Conservation (phyloP, 2,329 filamentous ascomycete species). For the Tolypocladium endophyticum region DNA sequence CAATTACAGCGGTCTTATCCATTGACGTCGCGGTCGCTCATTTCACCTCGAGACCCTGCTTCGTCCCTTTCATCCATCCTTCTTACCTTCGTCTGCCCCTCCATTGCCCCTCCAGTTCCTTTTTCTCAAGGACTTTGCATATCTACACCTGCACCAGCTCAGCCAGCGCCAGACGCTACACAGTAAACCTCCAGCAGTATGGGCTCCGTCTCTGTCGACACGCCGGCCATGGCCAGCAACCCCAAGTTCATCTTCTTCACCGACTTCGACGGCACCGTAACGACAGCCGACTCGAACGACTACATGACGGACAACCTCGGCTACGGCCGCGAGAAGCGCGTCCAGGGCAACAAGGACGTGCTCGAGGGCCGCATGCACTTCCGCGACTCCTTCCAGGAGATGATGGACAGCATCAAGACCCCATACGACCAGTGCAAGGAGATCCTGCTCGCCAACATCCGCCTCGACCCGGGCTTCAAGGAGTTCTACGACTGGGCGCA, state of each 20-base stretch:
- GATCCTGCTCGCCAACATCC: constrained; percentile 70
- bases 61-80: background rate
- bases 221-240: constrained; percentile 52
- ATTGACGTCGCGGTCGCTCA: constrained; percentile 1
- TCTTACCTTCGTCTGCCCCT: constrained; percentile 2
- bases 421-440: constrained; percentile 77
- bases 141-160: background rate
- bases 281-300: constrained; percentile 56
- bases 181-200: constrained; percentile 16
- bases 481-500: constrained; percentile 79
- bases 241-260: constrained; percentile 97
- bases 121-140: background rate
- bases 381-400: constrained; percentile 77
- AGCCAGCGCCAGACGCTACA: background rate
- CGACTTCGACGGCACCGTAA: constrained; percentile 96
- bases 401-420: constrained; percentile 78
- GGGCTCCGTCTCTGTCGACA: constrained; percentile 30
- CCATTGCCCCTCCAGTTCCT: constrained; percentile 1
- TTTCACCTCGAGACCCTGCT: background rate
- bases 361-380: constrained; percentile 63
- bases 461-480: constrained; percentile 78
- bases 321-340: constrained; percentile 63
- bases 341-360: constrained; percentile 64
- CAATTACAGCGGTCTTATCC: background rate
- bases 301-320: constrained; percentile 85